A percentile compares a stretch with the other conserved stretches of the same genome.
These are phyloP conservation scores for Chlorella sp. DNA, from an alignment of 139 green algal genomes.

Conservation along the genomic window DNA sequence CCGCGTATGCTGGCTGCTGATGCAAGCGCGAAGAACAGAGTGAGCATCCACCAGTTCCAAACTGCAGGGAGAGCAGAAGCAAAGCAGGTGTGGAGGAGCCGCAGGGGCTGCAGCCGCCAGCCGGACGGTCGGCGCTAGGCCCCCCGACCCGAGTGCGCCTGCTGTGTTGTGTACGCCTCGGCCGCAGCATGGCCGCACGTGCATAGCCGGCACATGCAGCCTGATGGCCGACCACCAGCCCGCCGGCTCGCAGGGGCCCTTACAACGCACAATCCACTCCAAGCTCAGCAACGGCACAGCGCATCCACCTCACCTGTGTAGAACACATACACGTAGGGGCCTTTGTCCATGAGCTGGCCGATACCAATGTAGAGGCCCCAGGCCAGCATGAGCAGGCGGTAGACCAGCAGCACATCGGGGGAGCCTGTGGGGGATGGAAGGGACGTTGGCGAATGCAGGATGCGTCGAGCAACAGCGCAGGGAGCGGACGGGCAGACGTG, in stretches of 20 bases:
- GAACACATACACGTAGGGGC: constrained; percentile 13
- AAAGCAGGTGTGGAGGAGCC: background rate
- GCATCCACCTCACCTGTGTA: too few relatives aligned
- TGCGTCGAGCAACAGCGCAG: background rate
- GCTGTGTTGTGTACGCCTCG: too few relatives aligned
- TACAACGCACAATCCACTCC: too few relatives aligned
- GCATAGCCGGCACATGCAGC: too few relatives aligned
- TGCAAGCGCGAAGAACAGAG: constrained; percentile 11
- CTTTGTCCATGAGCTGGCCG: background rate
- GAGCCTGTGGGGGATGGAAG: background rate
- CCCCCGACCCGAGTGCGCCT: too few relatives aligned
- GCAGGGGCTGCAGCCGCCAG: background rate
- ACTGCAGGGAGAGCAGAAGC: background rate
- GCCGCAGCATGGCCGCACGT: too few relatives aligned
- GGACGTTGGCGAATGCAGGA: background rate
- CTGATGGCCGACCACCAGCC: too few relatives aligned
- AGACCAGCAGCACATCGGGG: constrained; percentile 9
- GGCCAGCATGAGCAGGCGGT: background rate
- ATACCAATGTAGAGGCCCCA: constrained; percentile 28
- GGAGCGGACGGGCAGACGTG: background rate
- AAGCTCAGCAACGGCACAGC: too few relatives aligned
- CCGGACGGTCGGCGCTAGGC: too few relatives aligned
- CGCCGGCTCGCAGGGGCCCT: too few relatives aligned
- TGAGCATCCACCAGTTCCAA: constrained; percentile 40
- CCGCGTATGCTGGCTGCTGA: background rate